A percentile compares a stretch with the other conserved stretches of the same genome.
Evolutionary conservation across 108 stramenopile genomes (phyloP).

Genomic region (Skeletonema marinoi): DNA sequence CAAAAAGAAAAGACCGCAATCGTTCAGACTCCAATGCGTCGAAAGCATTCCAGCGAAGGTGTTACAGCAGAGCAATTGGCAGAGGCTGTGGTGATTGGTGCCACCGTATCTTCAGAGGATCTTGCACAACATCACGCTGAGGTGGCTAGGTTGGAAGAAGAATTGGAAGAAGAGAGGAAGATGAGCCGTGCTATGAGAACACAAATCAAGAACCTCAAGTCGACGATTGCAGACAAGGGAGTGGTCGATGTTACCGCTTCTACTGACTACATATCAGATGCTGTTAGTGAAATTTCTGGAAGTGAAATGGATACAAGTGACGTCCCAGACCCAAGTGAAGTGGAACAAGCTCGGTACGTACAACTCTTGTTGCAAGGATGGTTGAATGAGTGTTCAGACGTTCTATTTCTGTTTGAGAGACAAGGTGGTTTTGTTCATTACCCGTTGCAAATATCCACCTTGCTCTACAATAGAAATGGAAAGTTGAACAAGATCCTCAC

Average conservation of each 20-base stretch:
- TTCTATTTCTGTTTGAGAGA: slow-evolving; percentile 12
- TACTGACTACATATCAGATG: slow-evolving; percentile 37
- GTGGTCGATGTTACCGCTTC: slow-evolving; percentile 66
- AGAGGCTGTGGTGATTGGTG: slow-evolving; percentile 51
- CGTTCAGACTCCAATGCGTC: slow-evolving; percentile 20
- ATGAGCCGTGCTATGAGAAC: slow-evolving; percentile 75
- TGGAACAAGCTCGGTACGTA: slow-evolving; percentile 45
- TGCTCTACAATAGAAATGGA: slow-evolving; percentile 21
- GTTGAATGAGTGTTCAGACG: slow-evolving; percentile 16
- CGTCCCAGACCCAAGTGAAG: slow-evolving; percentile 25
- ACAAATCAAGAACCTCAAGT: slow-evolving; percentile 80
- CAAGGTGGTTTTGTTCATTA: slow-evolving; percentile 1
- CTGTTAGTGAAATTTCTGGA: slow-evolving; percentile 48
- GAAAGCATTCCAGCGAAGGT: slow-evolving; percentile 4
- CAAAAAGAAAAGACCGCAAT: slow-evolving; percentile 36
- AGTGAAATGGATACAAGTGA: slow-evolving; percentile 46
- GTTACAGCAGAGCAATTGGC: slow-evolving; percentile 29
- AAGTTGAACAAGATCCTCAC: slow-evolving; percentile 12
- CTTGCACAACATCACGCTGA: slow-evolving; percentile 69
- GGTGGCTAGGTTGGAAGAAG: slow-evolving; percentile 73
- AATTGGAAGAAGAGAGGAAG: slow-evolving; percentile 73
- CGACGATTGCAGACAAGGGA: slow-evolving; percentile 71
- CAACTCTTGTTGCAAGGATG: not conserved
- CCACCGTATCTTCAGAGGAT: slow-evolving; percentile 73
- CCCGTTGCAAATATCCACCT: not conserved